A percentile compares a stretch with the other conserved stretches of the same genome.
Conservation (phyloP, 192 early-diverging fungal species). For the Anaeromyces robustus region DNA sequence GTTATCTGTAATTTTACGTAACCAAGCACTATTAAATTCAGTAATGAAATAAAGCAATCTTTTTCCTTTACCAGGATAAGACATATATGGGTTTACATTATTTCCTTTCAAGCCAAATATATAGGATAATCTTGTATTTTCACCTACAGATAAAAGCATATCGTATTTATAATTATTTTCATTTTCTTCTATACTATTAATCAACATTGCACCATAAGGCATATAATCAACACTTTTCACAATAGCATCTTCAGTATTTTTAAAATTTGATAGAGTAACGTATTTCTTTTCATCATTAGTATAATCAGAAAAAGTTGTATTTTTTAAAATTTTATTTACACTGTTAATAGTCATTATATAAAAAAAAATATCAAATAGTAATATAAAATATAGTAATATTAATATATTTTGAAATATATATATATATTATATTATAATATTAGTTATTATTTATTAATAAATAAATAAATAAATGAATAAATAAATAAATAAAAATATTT, state of each 20-base stretch:
- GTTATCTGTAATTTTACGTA: background rate
- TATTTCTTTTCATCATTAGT: background rate
- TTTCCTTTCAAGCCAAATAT: background rate
- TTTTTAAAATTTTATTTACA: background rate
- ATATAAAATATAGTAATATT: too few species aligned
- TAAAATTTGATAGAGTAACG: background rate
- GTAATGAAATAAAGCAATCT: background rate
- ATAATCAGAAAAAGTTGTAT: background rate
- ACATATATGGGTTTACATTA: background rate
- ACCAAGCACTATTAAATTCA: background rate
- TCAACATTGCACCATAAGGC: background rate
- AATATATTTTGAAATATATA: too few species aligned
- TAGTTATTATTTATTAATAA: too few species aligned
- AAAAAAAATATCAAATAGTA: background rate
- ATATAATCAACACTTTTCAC: background rate
- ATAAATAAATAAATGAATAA: too few species aligned
- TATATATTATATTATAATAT: too few species aligned
- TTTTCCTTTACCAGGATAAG: background rate
- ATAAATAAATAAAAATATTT: too few species aligned
- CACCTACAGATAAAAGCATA: background rate
- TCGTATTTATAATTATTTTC: background rate
- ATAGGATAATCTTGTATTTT: background rate
- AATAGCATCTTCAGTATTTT: background rate
- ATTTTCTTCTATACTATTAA: background rate
- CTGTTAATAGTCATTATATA: background rate